Evolutionary conservation across 2,329 filamentous ascomycete genomes (phyloP).

Genomic region (Fusarium nanum): DNA sequence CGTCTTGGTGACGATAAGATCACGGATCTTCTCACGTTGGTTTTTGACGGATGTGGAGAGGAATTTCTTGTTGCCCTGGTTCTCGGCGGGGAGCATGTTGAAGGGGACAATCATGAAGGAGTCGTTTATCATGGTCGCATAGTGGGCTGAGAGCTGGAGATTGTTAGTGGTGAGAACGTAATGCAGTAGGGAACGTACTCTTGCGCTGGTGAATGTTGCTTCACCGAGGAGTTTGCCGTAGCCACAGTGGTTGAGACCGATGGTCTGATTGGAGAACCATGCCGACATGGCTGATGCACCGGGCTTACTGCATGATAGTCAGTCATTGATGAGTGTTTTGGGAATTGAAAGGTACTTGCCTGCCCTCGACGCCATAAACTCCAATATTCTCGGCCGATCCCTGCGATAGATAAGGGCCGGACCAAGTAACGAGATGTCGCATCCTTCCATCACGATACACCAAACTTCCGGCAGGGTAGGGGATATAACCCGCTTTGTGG

Average conservation of each 20-base stretch:
- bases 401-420: constrained; percentile 54
- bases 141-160: constrained; percentile 53
- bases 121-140: constrained; percentile 54
- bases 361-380: constrained; percentile 59
- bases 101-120: constrained; percentile 57
- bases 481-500: constrained; percentile 60
- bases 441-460: constrained; percentile 58
- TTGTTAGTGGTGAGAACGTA: neutral
- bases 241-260: constrained; percentile 55
- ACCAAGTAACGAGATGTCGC: constrained; percentile 59
- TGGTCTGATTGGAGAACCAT: constrained; percentile 58
- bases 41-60: constrained; percentile 45
- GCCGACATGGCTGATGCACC: constrained; percentile 59
- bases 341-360: constrained; percentile 35
- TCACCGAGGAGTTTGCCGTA: constrained; percentile 58
- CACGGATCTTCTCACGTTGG: constrained; percentile 54
- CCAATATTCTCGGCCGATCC: constrained; percentile 56
- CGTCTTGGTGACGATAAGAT: constrained; percentile 53
- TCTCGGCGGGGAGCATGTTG: constrained; percentile 55
- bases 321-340: fast-evolving
- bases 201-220: constrained; percentile 57
- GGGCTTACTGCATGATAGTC: constrained; percentile 50
- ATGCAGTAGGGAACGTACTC: constrained; percentile 39
- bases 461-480: constrained; percentile 59
- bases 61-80: constrained; percentile 25